Percentiles rank a stretch among this genome's conserved stretches.
These are phyloP conservation scores for Lachancea fermentati DNA, from an alignment of 805 yeast genomes.

Conservation along the genomic window DNA sequence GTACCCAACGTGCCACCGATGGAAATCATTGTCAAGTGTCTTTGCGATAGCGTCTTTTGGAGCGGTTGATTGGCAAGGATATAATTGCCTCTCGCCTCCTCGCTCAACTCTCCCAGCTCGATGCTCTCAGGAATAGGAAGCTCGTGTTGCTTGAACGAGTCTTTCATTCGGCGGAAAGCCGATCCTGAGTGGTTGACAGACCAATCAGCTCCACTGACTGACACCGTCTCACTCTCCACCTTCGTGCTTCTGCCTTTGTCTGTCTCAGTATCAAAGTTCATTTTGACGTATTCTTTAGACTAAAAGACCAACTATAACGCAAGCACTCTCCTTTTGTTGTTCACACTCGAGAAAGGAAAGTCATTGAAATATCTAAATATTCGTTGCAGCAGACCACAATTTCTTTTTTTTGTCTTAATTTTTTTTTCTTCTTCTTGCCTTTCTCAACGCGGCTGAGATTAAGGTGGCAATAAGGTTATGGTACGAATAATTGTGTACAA, in stretches of 20 bases:
- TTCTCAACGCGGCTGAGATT: not conserved
- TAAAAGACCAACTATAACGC: too few species aligned
- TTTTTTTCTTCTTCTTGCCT: not conserved
- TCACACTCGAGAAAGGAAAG: too few species aligned
- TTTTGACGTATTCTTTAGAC: not conserved
- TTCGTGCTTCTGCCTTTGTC: not conserved
- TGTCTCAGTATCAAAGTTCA: not conserved
- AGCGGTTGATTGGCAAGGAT: slow-evolving; percentile 17
- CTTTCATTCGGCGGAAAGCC: slow-evolving; percentile 8
- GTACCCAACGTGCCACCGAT: slow-evolving; percentile 32
- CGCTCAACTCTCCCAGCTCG: slow-evolving; percentile 3
- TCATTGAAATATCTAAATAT: slow-evolving; percentile 3
- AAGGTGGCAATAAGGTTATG: not conserved
- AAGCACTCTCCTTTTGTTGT: too few species aligned
- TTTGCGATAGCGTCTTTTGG: slow-evolving; percentile 17
- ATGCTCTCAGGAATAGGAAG: not conserved
- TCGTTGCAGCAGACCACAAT: too few species aligned
- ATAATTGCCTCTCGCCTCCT: slow-evolving; percentile 6
- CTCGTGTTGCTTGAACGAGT: slow-evolving; percentile 11
- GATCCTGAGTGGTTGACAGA: not conserved
- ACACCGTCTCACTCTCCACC: not conserved
- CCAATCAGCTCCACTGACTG: not conserved
- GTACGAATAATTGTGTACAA: not conserved
- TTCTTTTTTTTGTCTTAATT: too few species aligned
- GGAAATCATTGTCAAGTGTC: slow-evolving; percentile 30